phyloP scores from a whole-genome alignment of 371 early-diverging fungal genomes.

The Apophysomyces ossiformis region DNA sequence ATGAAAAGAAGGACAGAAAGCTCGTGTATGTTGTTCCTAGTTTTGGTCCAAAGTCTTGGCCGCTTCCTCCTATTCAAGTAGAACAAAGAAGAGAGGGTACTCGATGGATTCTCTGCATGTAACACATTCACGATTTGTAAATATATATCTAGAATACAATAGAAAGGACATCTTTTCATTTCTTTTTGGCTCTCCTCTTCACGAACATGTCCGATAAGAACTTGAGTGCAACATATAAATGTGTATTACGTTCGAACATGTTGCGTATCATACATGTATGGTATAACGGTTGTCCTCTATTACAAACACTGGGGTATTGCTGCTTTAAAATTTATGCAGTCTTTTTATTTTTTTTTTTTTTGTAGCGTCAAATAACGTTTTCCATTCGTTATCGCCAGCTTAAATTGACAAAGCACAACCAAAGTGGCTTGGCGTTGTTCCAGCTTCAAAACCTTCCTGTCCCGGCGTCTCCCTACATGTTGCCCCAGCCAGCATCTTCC shows the following conservation, averaged over 20 bases:
- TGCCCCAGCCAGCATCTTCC: background rate
- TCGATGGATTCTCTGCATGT: conserved; percentile 57
- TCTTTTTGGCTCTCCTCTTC: no score
- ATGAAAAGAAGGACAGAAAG: conserved; percentile 66
- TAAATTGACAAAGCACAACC: background rate
- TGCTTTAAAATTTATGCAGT: no score
- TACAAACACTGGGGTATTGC: no score
- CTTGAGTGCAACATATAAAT: no score
- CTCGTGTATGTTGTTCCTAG: conserved; percentile 72
- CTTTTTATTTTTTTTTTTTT: no score
- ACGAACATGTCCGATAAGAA: no score
- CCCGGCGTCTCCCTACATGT: background rate
- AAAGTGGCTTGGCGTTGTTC: background rate
- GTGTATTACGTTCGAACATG: no score
- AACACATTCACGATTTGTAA: background rate
- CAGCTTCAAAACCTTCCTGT: background rate
- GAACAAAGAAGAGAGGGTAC: conserved; percentile 69
- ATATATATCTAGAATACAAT: background rate
- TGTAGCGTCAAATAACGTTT: no score
- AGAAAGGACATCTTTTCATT: no score
- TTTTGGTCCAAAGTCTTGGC: conserved; percentile 81
- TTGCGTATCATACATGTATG: no score
- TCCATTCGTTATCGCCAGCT: background rate
- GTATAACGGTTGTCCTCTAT: no score
- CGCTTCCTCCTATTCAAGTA: conserved; percentile 72